Evolutionary conservation across 371 early-diverging fungal genomes (phyloP).

Genomic region (Dichotomocladium elegans): DNA sequence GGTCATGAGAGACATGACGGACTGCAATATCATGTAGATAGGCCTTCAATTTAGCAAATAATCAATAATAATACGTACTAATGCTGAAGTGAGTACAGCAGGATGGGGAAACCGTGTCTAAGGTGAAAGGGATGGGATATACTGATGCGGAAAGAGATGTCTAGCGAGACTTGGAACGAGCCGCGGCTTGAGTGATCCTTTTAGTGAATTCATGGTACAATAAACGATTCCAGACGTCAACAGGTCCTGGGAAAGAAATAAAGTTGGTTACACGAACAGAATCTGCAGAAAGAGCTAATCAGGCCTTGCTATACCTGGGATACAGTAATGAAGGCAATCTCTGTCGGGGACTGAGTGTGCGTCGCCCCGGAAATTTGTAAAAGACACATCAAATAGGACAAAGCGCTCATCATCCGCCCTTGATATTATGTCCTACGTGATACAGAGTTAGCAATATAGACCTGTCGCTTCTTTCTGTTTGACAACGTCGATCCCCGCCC

Average conservation of each 20-base stretch:
- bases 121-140: no score
- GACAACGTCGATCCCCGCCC: no score
- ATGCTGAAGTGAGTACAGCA: no score
- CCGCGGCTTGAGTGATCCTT: no score
- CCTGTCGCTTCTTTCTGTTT: no score
- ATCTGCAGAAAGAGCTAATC: background rate
- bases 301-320: constrained; percentile 19
- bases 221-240: constrained; percentile 38
- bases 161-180: no score
- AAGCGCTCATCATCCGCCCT: constrained; percentile 22
- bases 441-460: no score
- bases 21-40: constrained; percentile 58
- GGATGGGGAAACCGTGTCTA: no score
- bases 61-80: no score
- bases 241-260: constrained; percentile 18
- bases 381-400: constrained; percentile 28
- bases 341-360: constrained; percentile 33
- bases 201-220: constrained; percentile 32
- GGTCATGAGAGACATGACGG: constrained; percentile 72
- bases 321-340: constrained; percentile 34
- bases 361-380: constrained; percentile 33
- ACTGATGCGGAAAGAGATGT: no score
- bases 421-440: constrained; percentile 13
- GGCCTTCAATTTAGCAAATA: background rate
- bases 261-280: background rate